Evolutionary conservation across 1,139 yeast genomes (phyloP), one percentile per base, ranked within the genome.

Genomic region (Suzukiozyma palmioleophila): DNA sequence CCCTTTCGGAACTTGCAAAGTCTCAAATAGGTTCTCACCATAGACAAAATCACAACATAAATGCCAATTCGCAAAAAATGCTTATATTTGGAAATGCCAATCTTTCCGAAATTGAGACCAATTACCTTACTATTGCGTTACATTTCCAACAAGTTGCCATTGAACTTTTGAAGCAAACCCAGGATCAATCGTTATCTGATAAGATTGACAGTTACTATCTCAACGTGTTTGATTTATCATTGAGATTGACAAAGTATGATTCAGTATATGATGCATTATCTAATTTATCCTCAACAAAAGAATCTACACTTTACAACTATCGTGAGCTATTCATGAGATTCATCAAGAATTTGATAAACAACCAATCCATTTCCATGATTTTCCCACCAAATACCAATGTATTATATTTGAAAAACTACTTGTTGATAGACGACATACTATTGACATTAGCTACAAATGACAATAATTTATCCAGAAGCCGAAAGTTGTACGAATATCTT

Each of bases 401-500:
- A 8, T 51, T 67, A 28, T 66, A 60, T 38, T 45, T 45, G 5
- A 42, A 49, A 14, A 54, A 69, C 43, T 68, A 55, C 43, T 52
- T 57, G 24, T 48, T 64, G 8, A 57, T 75, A 36, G 79, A 75
- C 51, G 48, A 55, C 0, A 60, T 74, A 6, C 53, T 77, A 18
- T 51, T 62, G 31, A 61, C 65, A 32, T 50, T 65, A 30, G 79
- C 79, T 1, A 60, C 63, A 40, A 51, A 55, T 29, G 65, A 64
- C 25, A 56, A 57, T 11, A 52, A 58, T 2, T 54, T 67, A 11
- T 49, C 67, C 8, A 60, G 59, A 37, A 60, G 77, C 0, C 59
- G 79, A 35, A 73, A 63, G 46, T 73, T 68, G 45, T 77, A 75
- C 53, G 74, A 80, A 50, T 70, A 75, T 29, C 57, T 77, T 39